Evolutionary conservation across 257 asterid genomes (phyloP).

Genomic region (Dorcoceras hygrometricum): DNA sequence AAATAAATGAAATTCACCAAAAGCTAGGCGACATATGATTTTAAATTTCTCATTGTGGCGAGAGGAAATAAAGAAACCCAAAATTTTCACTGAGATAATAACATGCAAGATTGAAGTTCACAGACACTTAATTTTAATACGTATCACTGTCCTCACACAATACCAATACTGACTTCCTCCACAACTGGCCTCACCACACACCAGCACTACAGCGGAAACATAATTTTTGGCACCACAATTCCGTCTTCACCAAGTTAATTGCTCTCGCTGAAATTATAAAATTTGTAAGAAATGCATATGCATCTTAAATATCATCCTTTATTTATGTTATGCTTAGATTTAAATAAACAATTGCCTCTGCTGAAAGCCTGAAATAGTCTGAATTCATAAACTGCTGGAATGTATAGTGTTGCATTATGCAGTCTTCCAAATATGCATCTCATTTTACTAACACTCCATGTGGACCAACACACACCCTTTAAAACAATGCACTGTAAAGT

Average conservation of each 20-base stretch:
- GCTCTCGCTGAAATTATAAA: neutral
- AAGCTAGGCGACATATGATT: neutral
- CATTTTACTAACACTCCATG: neutral
- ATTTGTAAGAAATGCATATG: neutral
- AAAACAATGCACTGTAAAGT: neutral
- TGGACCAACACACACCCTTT: neutral
- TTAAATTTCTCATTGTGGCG: neutral
- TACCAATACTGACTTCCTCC: conserved; percentile 6
- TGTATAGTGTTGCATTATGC: neutral
- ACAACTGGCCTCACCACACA: conserved; percentile 10
- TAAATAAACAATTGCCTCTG: neutral
- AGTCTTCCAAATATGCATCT: neutral
- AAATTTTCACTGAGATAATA: neutral
- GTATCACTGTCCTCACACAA: neutral
- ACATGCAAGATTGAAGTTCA: conserved; percentile 4
- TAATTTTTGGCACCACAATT: neutral
- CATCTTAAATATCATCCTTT: neutral
- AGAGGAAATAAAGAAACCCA: neutral
- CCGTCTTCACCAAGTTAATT: neutral
- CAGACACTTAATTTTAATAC: conserved; percentile 1
- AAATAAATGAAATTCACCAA: neutral
- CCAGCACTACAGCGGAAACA: neutral
- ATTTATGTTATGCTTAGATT: neutral
- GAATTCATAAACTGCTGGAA: neutral
- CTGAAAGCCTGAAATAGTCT: neutral